Base-by-base conservation (phyloP, 768 basidiomycete genomes). In the Clavaria fumosa region DNA sequence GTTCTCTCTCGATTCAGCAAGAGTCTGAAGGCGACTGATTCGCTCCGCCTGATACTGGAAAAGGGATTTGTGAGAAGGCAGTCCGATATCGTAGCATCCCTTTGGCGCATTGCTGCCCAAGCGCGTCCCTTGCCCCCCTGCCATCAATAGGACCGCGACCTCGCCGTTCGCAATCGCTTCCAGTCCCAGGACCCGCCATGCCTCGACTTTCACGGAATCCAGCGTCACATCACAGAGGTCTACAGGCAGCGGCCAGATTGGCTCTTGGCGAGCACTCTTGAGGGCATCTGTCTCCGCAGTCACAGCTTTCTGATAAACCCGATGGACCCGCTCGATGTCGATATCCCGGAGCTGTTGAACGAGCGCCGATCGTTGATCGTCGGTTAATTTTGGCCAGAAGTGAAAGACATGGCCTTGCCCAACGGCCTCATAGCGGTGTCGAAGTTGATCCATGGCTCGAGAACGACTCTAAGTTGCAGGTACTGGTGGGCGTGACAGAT, bases 31-130 rank as follows among this genome's bases (percentile, higher is more conserved):
- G 41, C 83, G 75, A 42, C 69, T 67, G 54, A 99, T 95, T 39
- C 95, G 75, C 61, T 93, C 90, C n/a, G 91, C 95, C 58, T 99
- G 95, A 47, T 84, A 81, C 49, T 95, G 89, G 66, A 99, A 97
- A 38, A 99, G 75, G 9, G 79, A 75, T 60, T 90, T 93, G 60
- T 85, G 78, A 17, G 85, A 89, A 7, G 90, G 85, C 23, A 99
- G 66, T 10, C 82, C 85, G 47, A 99, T 96, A 55, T 97, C 90
- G 59, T 96, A 97, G 64, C 91, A 95, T 4, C 95, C 95, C 54
- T 99, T 99, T 15, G 95, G 95, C 4, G 82, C 82, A 21, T 69
- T 72, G 51, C 84, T 89, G 21, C 95, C 95, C 30, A 99, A 62
- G 39, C 95, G 70, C 14, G 91, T 95, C 10, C 95, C 95, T 60